These are phyloP conservation scores for Batkoa obscura DNA, from an alignment of 371 early-diverging fungal species.

Conservation along the genomic window DNA sequence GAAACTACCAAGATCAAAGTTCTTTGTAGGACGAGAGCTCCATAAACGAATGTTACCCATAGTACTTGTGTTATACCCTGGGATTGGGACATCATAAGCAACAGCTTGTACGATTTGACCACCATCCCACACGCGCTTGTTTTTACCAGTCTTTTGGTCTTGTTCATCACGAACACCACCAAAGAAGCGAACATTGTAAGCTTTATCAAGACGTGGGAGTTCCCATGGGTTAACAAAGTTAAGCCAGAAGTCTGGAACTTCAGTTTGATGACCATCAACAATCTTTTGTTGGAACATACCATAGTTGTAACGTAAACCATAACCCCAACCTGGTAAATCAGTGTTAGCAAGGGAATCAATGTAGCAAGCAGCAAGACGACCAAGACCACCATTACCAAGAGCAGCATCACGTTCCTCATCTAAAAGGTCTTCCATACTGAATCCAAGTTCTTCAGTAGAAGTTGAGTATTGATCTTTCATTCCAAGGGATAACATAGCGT, in stretches of 20 bases:
- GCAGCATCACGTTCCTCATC: constrained; percentile 82
- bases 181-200: constrained; percentile 66
- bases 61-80: constrained; percentile 63
- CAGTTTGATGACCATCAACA: constrained; percentile 75
- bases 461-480: constrained; percentile 47
- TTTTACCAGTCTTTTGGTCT: constrained; percentile 30
- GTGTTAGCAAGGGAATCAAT: constrained; percentile 77
- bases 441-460: constrained; percentile 51
- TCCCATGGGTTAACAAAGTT: constrained; percentile 85
- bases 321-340: constrained; percentile 79
- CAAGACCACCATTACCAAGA: constrained; percentile 84
- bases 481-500: constrained; percentile 62
- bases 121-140: constrained; percentile 61
- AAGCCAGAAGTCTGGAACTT: constrained; percentile 80
- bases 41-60: constrained; percentile 86
- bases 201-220: constrained; percentile 66
- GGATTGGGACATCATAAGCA: constrained; percentile 84
- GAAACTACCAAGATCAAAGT: constrained; percentile 62
- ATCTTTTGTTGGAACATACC: constrained; percentile 90
- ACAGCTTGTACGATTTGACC: constrained; percentile 65
- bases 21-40: constrained; percentile 59
- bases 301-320: constrained; percentile 73
- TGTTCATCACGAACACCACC: constrained; percentile 48
- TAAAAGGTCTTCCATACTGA: constrained; percentile 67
- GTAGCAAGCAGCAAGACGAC: constrained; percentile 76